phyloP scores from a whole-genome alignment of 495 filamentous ascomycete species.

The Paragyromitra xinjiangensis region DNA sequence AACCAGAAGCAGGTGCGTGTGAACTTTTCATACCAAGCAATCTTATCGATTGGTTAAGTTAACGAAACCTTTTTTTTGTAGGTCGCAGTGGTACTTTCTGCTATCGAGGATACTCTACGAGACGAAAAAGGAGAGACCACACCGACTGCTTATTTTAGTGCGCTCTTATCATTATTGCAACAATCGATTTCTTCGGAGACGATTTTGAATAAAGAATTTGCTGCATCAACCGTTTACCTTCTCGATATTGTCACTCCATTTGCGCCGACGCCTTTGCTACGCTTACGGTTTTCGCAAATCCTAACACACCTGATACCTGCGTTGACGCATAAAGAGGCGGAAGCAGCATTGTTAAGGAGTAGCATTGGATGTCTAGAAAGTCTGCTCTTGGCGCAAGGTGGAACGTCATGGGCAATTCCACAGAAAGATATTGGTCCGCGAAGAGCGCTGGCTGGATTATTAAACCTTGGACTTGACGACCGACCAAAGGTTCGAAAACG shows the following conservation, averaged over 20 bases:
- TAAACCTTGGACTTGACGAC: slow-evolving; percentile 83
- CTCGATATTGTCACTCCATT: slow-evolving; percentile 88
- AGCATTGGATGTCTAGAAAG: slow-evolving; percentile 95
- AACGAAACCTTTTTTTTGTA: slow-evolving; percentile 58
- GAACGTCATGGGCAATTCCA: slow-evolving; percentile 82
- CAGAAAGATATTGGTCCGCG: slow-evolving; percentile 86
- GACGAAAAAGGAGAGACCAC: slow-evolving; percentile 83
- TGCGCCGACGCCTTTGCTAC: slow-evolving; percentile 82
- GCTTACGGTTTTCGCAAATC: slow-evolving; percentile 92
- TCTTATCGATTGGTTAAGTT: slow-evolving; percentile 6
- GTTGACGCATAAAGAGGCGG: slow-evolving; percentile 78
- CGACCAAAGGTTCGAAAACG: slow-evolving; percentile 94
- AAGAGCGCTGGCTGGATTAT: slow-evolving; percentile 83
- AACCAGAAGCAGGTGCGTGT: slow-evolving; percentile 85
- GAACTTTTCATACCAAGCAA: slow-evolving; percentile 1
- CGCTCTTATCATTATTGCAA: slow-evolving; percentile 85
- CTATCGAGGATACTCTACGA: slow-evolving; percentile 89
- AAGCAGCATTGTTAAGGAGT: slow-evolving; percentile 83
- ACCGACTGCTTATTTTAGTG: slow-evolving; percentile 93
- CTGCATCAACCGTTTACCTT: slow-evolving; percentile 90
- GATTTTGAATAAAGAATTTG: slow-evolving; percentile 81
- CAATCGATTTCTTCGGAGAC: slow-evolving; percentile 73
- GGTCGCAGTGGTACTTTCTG: slow-evolving; percentile 86
- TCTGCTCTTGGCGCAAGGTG: slow-evolving; percentile 86
- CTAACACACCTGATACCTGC: slow-evolving; percentile 84